Percentiles rank a stretch among this genome's conserved stretches.
phyloP scores from a whole-genome alignment of 148 eudicot species.

The Pharnaceum exiguum region DNA sequence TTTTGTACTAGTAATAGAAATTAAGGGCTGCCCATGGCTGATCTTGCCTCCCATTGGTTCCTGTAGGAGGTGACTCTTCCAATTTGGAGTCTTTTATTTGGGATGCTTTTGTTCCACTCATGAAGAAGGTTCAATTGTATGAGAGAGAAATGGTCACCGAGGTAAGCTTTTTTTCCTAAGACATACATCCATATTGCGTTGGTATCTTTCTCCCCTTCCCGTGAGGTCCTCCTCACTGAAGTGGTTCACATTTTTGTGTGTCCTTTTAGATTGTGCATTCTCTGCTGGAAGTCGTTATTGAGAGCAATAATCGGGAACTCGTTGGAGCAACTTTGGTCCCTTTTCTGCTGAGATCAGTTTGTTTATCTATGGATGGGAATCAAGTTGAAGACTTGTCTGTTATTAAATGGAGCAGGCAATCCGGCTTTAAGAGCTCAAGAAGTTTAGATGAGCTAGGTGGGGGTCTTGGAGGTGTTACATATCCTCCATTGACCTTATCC shows the following conservation, averaged over 20 bases:
- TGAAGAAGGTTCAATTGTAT: conserved; percentile 45
- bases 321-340: conserved; percentile 62
- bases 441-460: conserved; percentile 15
- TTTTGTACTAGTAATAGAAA: neutral
- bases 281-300: conserved; percentile 56
- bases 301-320: conserved; percentile 60
- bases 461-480: conserved; percentile 3
- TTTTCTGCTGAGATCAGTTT: conserved; percentile 57
- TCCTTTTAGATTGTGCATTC: conserved; percentile 47
- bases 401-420: conserved; percentile 37
- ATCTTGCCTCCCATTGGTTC: neutral
- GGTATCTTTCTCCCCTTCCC: neutral
- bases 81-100: conserved; percentile 50
- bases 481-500: conserved; percentile 47
- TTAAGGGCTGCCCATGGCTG: neutral
- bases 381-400: conserved; percentile 43
- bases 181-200: neutral
- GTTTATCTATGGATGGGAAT: conserved; percentile 58
- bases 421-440: conserved; percentile 22
- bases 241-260: conserved; percentile 1
- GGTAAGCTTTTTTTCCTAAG: conserved; percentile 51
- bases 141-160: conserved; percentile 54
- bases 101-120: conserved; percentile 54
- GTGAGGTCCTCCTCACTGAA: conserved; percentile 5
- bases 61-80: conserved; percentile 38